phyloP scores from a whole-genome alignment of 352 stramenopile genomes.

The Blastocystis sp. region DNA sequence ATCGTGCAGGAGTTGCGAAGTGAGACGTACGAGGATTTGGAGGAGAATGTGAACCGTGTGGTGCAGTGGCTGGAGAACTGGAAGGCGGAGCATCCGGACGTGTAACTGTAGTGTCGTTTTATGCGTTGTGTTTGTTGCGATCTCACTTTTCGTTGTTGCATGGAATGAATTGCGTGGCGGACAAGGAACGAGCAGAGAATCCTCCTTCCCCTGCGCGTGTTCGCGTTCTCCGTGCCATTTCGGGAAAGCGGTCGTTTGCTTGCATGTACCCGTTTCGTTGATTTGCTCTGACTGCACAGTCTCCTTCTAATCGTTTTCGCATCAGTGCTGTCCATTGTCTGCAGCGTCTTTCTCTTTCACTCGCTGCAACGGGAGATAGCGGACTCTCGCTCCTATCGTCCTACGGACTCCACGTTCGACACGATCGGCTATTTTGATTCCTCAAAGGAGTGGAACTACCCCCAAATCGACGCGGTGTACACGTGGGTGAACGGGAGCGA shows the following conservation, averaged over 20 bases:
- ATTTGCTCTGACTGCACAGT: not conserved
- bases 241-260: not conserved
- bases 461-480: constrained; percentile 91
- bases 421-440: not conserved
- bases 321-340: not conserved
- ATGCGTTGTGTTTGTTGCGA: constrained; percentile 51
- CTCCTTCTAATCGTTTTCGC: not conserved
- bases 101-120: constrained; percentile 54
- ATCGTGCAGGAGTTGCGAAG: constrained; percentile 93
- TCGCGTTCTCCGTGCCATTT: not conserved
- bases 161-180: not conserved
- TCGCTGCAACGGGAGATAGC: not conserved
- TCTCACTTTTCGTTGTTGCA: constrained; percentile 5
- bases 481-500: constrained; percentile 95
- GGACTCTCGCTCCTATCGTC: not conserved
- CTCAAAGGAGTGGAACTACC: not conserved
- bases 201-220: not conserved
- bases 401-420: not conserved
- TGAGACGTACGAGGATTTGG: constrained; percentile 92
- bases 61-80: constrained; percentile 89
- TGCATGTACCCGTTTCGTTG: constrained; percentile 3
- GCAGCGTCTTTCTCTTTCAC: not conserved
- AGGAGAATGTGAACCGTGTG: constrained; percentile 90
- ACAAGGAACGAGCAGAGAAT: not conserved
- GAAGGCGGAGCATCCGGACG: constrained; percentile 79